Evolutionary conservation across 768 basidiomycete genomes (phyloP).

Genomic region (Tricholoma furcatifolium): DNA sequence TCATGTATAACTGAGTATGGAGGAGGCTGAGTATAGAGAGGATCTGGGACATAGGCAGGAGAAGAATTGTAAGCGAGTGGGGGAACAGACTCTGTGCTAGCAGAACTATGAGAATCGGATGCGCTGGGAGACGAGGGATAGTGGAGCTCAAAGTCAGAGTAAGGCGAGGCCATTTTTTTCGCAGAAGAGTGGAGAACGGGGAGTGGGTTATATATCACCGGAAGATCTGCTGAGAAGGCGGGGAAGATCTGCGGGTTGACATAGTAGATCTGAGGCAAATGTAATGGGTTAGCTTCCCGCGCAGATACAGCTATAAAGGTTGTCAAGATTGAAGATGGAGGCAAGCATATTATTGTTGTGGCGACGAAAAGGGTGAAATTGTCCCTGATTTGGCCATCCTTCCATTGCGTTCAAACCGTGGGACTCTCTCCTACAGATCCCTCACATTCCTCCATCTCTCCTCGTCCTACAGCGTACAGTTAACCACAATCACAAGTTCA

Average conservation of each 20-base stretch:
- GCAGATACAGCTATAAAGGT: background rate
- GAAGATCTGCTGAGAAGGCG: background rate
- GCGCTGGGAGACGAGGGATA: slow-evolving; percentile 13
- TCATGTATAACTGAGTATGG: slow-evolving; percentile 1
- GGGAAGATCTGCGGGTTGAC: slow-evolving; percentile 9
- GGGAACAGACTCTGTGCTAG: slow-evolving; percentile 1
- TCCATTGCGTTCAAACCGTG: slow-evolving; percentile 34
- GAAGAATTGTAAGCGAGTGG: slow-evolving; percentile 3
- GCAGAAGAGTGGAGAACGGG: background rate
- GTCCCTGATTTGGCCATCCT: slow-evolving; percentile 14
- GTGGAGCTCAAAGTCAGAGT: slow-evolving; percentile 4
- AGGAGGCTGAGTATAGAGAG: background rate
- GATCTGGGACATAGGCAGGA: slow-evolving; percentile 7
- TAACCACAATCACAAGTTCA: no score
- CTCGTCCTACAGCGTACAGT: background rate
- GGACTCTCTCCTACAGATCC: slow-evolving; percentile 16
- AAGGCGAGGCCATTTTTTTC: slow-evolving; percentile 11
- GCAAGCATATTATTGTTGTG: background rate
- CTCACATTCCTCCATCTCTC: slow-evolving; percentile 6
- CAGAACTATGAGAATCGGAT: slow-evolving; percentile 9
- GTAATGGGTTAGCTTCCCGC: no score
- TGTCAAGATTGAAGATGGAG: background rate
- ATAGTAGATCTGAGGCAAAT: slow-evolving; percentile 7
- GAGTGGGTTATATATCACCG: slow-evolving; percentile 3
- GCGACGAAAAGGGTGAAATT: background rate